These are phyloP conservation scores for Camelina hispida DNA, from an alignment of 345 rosid genomes.

Conservation along the genomic window DNA sequence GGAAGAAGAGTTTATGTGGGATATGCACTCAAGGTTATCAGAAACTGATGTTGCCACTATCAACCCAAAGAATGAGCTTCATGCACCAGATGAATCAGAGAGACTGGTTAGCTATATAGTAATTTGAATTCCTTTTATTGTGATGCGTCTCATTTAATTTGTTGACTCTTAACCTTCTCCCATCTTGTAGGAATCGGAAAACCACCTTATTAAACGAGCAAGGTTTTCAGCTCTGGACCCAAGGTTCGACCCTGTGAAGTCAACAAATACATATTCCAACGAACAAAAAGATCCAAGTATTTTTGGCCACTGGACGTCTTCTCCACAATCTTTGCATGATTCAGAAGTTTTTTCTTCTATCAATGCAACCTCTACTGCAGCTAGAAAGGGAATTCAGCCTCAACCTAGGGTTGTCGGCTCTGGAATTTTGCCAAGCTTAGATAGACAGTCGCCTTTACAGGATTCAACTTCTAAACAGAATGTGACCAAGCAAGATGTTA, in stretches of 20 bases:
- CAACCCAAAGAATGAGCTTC: conserved; percentile 57
- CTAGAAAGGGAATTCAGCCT: conserved; percentile 55
- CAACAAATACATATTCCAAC: conserved; percentile 51
- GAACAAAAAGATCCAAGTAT: conserved; percentile 62
- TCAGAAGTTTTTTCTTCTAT: conserved; percentile 58
- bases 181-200: conserved; percentile 64
- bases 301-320: conserved; percentile 49
- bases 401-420: conserved; percentile 50
- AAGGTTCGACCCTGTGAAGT: conserved; percentile 53
- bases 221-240: conserved; percentile 48
- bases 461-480: conserved; percentile 57
- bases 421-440: conserved; percentile 50
- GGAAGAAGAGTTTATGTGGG: conserved; percentile 99
- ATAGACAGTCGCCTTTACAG: conserved; percentile 56
- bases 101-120: conserved; percentile 62
- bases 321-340: conserved; percentile 48
- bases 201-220: conserved; percentile 53
- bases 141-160: conserved; percentile 4
- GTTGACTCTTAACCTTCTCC: conserved; percentile 21
- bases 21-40: conserved; percentile 72
- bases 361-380: conserved; percentile 52
- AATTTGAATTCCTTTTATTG: background rate
- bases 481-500: conserved; percentile 42
- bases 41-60: conserved; percentile 58
- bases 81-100: conserved; percentile 64